Conservation (phyloP, 768 basidiomycete species). For the Serendipita sp. region DNA sequence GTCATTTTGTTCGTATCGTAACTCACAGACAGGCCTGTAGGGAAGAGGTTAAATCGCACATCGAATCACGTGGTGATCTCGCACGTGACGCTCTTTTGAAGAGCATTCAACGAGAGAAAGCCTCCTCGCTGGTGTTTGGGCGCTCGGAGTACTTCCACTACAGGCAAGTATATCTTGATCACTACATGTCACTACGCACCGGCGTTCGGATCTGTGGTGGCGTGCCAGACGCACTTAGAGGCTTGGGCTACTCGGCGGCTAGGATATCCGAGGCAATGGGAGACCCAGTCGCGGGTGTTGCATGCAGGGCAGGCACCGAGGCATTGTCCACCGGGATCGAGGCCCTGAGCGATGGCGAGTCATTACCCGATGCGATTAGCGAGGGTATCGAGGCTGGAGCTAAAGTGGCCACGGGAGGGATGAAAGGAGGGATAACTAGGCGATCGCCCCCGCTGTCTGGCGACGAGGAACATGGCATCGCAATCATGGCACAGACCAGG, state of each 20-base stretch:
- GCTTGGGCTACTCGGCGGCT: too few species aligned
- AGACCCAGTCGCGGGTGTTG: too few species aligned
- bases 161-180: not conserved
- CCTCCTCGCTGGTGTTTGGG: not conserved
- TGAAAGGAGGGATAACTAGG: not conserved
- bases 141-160: slow-evolving; percentile 3
- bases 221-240: too few species aligned
- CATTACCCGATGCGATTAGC: not conserved
- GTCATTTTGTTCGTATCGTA: not conserved
- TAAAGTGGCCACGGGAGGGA: not conserved
- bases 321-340: not conserved
- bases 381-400: not conserved
- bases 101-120: not conserved
- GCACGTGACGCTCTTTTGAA: not conserved
- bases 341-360: not conserved
- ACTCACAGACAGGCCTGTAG: not conserved
- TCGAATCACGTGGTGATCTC: not conserved
- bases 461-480: not conserved
- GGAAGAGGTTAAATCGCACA: not conserved
- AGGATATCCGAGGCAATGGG: too few species aligned
- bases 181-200: not conserved
- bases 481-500: not conserved
- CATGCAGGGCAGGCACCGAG: not conserved
- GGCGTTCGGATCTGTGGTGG: too few species aligned
- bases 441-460: not conserved